A percentile compares a stretch with the other conserved stretches of the same genome.
These are phyloP conservation scores for Botryosphaeria dothidea DNA, from an alignment of 2,329 filamentous ascomycete species.

Conservation along the genomic window DNA sequence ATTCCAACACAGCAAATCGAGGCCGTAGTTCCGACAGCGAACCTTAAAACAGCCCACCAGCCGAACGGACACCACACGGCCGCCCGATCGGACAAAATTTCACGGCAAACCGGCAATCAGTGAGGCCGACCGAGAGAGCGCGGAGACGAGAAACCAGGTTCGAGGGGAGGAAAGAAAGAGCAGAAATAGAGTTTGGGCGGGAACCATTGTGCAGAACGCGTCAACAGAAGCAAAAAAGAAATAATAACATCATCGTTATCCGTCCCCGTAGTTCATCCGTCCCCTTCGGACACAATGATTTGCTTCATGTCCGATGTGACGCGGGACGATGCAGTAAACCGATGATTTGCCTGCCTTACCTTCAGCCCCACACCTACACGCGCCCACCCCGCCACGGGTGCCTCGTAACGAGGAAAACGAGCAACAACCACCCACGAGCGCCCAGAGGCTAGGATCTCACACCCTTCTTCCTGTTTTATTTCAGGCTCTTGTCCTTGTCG, in stretches of 20 bases:
- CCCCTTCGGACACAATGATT: too few species aligned
- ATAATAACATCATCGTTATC: neutral
- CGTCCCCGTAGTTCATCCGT: neutral
- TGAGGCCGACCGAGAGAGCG: too few species aligned
- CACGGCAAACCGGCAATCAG: neutral
- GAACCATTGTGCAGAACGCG: too few species aligned
- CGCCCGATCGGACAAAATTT: too few species aligned
- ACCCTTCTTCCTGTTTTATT: neutral
- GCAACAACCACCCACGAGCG: neutral
- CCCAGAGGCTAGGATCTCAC: neutral
- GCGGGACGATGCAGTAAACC: neutral
- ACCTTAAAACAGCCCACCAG: neutral
- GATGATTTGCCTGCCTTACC: too few species aligned
- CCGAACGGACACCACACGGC: too few species aligned
- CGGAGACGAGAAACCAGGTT: too few species aligned
- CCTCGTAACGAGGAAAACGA: neutral
- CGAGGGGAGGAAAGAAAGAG: neutral
- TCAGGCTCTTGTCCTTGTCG: neutral
- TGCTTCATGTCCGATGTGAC: neutral
- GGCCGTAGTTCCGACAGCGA: too few species aligned
- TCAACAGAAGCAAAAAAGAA: neutral
- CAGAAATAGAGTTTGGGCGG: too few species aligned
- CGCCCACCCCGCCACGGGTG: neutral
- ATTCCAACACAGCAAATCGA: too few species aligned
- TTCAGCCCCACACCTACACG: neutral